Conservation (phyloP, 2,329 filamentous ascomycete genomes). For the Microcyclospora tardicrescens region DNA sequence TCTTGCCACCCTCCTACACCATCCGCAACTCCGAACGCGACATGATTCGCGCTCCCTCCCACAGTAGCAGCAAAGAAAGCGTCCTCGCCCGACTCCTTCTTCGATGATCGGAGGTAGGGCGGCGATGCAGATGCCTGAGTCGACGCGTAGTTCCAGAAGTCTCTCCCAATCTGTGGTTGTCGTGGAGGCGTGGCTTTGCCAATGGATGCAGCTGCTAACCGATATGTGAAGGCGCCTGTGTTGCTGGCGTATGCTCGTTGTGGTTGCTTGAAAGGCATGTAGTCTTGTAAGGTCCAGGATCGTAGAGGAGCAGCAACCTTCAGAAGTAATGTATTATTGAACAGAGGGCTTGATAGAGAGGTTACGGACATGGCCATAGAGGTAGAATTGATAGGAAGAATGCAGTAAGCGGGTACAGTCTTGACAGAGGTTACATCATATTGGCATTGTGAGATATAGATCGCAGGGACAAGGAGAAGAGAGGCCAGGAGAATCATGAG, state of each 20-base stretch:
- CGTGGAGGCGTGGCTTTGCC: slow-evolving; percentile 21
- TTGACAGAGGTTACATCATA: neutral
- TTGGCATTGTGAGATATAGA: neutral
- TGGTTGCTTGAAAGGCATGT: neutral
- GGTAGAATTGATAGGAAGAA: neutral
- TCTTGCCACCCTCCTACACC: slow-evolving; percentile 94
- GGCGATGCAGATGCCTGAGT: slow-evolving; percentile 28
- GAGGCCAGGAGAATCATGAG: no score
- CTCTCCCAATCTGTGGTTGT: slow-evolving; percentile 39
- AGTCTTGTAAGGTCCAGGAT: neutral
- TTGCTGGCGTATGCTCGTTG: neutral
- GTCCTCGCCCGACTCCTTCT: slow-evolving; percentile 75
- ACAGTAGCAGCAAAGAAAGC: slow-evolving; percentile 82
- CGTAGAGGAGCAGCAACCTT: neutral
- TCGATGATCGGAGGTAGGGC: slow-evolving; percentile 32
- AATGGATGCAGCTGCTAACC: slow-evolving; percentile 24
- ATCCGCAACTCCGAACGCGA: slow-evolving; percentile 83
- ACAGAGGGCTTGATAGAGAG: neutral
- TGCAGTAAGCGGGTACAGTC: neutral
- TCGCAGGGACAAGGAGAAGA: no score
- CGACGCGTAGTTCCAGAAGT: slow-evolving; percentile 23
- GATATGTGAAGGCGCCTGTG: slow-evolving; percentile 21
- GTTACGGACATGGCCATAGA: neutral
- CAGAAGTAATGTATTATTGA: neutral
- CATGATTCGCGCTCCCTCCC: slow-evolving; percentile 50